phyloP scores from a whole-genome alignment of 208 protist genomes.

The Herpetomonas samuelpessoai region DNA sequence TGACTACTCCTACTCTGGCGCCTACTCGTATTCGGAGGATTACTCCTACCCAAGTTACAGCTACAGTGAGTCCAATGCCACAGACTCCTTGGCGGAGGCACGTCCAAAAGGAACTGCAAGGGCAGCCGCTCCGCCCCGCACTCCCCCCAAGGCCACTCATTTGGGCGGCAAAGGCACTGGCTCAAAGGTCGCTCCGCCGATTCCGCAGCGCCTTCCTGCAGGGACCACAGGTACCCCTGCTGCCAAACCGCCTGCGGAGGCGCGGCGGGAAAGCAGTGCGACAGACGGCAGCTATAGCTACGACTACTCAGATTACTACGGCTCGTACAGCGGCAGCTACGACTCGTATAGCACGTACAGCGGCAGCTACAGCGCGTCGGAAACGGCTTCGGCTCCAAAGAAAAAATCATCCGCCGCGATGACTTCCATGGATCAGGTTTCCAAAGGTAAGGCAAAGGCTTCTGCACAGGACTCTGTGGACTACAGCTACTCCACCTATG shows the following conservation, averaged over 20 bases:
- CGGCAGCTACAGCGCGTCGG: constrained; percentile 21
- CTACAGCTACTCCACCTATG: constrained; percentile 5
- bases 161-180: not conserved
- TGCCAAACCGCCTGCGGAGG: not conserved
- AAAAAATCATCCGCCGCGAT: no score
- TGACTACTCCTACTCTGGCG: constrained; percentile 33
- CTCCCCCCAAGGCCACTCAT: not conserved
- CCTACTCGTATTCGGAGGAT: constrained; percentile 21
- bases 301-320: constrained; percentile 34
- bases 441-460: no score
- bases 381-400: no score
- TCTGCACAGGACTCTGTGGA: no score
- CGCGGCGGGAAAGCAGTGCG: no score
- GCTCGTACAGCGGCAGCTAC: constrained; percentile 19
- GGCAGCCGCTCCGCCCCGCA: constrained; percentile 3
- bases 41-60: constrained; percentile 32
- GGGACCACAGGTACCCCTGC: not conserved
- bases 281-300: no score
- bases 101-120: not conserved
- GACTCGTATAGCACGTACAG: constrained; percentile 29
- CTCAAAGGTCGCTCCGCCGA: not conserved
- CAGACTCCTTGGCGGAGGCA: not conserved
- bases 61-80: constrained; percentile 10
- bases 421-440: no score
- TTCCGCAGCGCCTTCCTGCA: not conserved